Evolutionary conservation across 2,329 filamentous ascomycete species (phyloP).

Genomic region (Harringtonia aguacate): DNA sequence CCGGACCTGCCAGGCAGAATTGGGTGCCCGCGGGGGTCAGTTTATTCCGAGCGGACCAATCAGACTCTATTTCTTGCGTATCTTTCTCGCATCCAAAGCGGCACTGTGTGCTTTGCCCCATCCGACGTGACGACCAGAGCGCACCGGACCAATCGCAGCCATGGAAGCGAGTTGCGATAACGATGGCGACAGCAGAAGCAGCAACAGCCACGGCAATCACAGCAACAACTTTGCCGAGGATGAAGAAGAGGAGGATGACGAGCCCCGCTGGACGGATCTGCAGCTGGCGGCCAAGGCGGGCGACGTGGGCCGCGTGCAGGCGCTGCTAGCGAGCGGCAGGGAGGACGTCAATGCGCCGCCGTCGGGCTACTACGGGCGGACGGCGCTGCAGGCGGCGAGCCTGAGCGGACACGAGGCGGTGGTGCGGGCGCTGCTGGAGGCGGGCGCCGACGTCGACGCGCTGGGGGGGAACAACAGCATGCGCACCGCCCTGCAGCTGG

Average conservation of each 20-base stretch:
- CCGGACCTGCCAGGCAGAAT: no score
- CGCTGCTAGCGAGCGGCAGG: slow-evolving; percentile 16
- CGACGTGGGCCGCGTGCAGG: slow-evolving; percentile 15
- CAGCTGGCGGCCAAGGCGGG: slow-evolving; percentile 23
- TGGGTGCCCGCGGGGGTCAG: no score
- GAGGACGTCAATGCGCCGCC: slow-evolving; percentile 21
- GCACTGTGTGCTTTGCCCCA: no score
- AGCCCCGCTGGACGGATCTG: slow-evolving; percentile 21
- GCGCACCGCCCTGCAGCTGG: slow-evolving; percentile 26
- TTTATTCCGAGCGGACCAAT: no score
- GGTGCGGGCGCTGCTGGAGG: slow-evolving; percentile 17
- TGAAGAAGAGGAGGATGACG: background rate
- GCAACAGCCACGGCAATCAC: no score
- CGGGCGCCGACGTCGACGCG: slow-evolving; percentile 22
- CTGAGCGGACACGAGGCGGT: slow-evolving; percentile 16
- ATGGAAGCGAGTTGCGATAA: background rate
- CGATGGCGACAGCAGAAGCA: background rate
- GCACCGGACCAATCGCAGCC: no score
- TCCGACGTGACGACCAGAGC: no score
- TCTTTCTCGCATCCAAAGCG: no score
- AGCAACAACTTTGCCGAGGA: background rate
- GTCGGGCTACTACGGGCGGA: slow-evolving; percentile 22
- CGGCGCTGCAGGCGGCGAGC: slow-evolving; percentile 26
- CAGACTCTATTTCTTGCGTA: no score
- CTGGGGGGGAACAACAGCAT: slow-evolving; percentile 22